A percentile compares a stretch with the other conserved stretches of the same genome.
These are phyloP conservation scores for Suillus decipiens DNA, from an alignment of 768 basidiomycete genomes.

Conservation along the genomic window DNA sequence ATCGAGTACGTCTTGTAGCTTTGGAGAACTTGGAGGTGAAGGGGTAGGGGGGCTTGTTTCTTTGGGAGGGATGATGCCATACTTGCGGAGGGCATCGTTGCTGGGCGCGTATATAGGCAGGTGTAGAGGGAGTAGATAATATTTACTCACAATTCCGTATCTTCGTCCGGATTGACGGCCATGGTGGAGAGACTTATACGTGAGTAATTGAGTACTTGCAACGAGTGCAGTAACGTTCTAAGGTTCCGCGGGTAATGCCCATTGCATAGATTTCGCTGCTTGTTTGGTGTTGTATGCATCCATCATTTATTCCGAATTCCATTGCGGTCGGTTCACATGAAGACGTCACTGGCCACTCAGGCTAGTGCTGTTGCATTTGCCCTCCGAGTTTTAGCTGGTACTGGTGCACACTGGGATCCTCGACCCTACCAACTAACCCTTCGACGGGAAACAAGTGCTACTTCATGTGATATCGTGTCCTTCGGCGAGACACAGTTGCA, in stretches of 20 bases:
- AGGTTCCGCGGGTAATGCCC: neutral
- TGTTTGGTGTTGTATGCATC: neutral
- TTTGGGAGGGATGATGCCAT: constrained; percentile 85
- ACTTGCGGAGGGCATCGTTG: constrained; percentile 90
- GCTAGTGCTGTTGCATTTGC: neutral
- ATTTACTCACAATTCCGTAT: constrained; percentile 88
- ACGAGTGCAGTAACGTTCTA: too few relatives aligned
- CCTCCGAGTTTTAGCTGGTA: neutral
- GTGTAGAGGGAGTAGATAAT: neutral
- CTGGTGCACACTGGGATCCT: neutral
- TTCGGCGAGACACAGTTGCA: constrained; percentile 1
- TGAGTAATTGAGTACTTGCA: neutral
- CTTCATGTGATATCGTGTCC: neutral
- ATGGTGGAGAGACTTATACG: constrained; percentile 33
- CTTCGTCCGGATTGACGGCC: constrained; percentile 83
- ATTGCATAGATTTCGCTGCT: neutral
- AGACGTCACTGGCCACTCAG: neutral
- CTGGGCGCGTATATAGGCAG: constrained; percentile 40
- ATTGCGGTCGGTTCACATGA: neutral
- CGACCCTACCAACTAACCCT: constrained; percentile 2
- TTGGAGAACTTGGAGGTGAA: constrained; percentile 79
- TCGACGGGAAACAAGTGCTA: neutral
- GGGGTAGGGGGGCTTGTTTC: constrained; percentile 69
- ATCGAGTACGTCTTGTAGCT: constrained; percentile 65
- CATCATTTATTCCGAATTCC: neutral